A percentile compares a stretch with the other conserved stretches of the same genome.
Conservation (phyloP, 176 grass and related monocot species). For the Lolium perenne region DNA sequence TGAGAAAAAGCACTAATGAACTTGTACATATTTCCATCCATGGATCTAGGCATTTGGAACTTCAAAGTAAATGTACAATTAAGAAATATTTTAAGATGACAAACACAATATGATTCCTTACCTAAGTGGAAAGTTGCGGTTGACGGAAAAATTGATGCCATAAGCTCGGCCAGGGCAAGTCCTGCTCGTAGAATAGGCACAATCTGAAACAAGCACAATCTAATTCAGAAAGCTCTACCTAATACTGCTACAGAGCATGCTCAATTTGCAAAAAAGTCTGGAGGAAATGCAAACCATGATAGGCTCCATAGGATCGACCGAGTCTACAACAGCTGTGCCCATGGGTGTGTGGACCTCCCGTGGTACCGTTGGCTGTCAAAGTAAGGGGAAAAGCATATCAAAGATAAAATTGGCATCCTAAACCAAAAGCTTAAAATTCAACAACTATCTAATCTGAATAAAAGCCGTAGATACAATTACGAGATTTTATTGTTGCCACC, state of each 20-base stretch:
- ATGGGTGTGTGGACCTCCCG: constrained; percentile 60
- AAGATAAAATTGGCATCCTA: neutral
- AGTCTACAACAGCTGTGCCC: constrained; percentile 56
- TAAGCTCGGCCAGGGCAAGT: constrained; percentile 67
- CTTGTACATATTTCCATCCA: neutral
- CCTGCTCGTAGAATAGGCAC: constrained; percentile 80
- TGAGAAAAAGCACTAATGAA: neutral
- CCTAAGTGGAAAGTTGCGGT: constrained; percentile 76
- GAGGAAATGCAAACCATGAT: constrained; percentile 56
- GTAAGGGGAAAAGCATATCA: constrained; percentile 14
- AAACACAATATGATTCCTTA: constrained; percentile 32
- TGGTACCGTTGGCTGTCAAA: constrained; percentile 51
- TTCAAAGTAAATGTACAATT: constrained; percentile 1
- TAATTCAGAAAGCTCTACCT: neutral
- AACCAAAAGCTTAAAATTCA: neutral
- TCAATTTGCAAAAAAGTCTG: neutral
- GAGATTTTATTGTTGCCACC: neutral
- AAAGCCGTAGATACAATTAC: neutral
- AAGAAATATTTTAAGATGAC: neutral
- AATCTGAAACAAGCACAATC: constrained; percentile 42
- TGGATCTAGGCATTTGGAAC: neutral
- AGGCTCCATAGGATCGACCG: constrained; percentile 63
- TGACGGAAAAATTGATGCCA: constrained; percentile 66
- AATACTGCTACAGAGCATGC: neutral
- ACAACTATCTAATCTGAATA: neutral